These are phyloP conservation scores for Mycena belliarum DNA, from an alignment of 768 basidiomycete species.

Conservation along the genomic window DNA sequence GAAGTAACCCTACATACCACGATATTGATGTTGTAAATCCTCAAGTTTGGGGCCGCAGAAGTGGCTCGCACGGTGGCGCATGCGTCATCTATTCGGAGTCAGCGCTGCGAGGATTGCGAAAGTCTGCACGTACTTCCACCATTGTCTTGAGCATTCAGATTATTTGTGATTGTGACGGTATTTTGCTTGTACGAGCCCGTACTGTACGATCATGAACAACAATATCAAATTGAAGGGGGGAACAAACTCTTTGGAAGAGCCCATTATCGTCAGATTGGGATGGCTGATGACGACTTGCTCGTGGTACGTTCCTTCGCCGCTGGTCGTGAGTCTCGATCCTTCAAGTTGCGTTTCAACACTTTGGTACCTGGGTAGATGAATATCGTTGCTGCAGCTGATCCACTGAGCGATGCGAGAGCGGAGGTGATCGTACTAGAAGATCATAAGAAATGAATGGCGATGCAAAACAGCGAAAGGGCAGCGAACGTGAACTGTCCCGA, in stretches of 20 bases:
- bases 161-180: slow-evolving; percentile 28
- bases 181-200: slow-evolving; percentile 27
- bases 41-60: slow-evolving; percentile 19
- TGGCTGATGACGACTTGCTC: slow-evolving; percentile 30
- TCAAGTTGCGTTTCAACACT: too few species aligned
- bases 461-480: neutral
- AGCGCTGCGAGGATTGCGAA: neutral
- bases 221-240: neutral
- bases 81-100: slow-evolving; percentile 20
- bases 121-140: slow-evolving; percentile 19
- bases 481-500: slow-evolving; percentile 25
- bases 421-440: slow-evolving; percentile 24
- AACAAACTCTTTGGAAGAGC: slow-evolving; percentile 27
- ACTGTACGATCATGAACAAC: neutral
- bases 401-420: slow-evolving; percentile 27
- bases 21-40: slow-evolving; percentile 28
- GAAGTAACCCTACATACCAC: neutral
- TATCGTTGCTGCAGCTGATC: slow-evolving; percentile 19
- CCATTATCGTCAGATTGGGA: slow-evolving; percentile 24
- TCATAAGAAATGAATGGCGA: neutral
- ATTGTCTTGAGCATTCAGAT: slow-evolving; percentile 29
- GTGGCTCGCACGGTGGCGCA: slow-evolving; percentile 30
- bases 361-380: slow-evolving; percentile 31
- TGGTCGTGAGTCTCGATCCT: too few species aligned
- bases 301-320: slow-evolving; percentile 29